phyloP scores from a whole-genome alignment of 1,284 basidiomycete genomes.

The Pulchroboletus neoregius region DNA sequence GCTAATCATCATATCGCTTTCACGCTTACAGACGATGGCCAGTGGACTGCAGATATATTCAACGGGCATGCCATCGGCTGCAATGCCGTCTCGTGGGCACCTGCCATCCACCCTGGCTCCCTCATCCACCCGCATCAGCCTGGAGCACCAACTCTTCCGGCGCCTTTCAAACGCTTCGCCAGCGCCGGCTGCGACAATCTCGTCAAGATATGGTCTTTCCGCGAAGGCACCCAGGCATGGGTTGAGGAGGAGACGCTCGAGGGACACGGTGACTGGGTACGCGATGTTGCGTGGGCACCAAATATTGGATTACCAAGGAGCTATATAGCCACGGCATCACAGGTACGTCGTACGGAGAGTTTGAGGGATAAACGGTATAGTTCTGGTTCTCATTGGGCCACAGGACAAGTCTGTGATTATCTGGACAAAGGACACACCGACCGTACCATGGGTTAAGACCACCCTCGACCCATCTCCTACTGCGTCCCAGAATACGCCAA shows the following conservation, averaged over 20 bases:
- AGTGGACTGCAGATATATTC: constrained; percentile 94
- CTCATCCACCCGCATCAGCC: constrained; percentile 64
- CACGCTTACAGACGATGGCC: constrained; percentile 97
- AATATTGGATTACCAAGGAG: constrained; percentile 92
- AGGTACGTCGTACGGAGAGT: constrained; percentile 44
- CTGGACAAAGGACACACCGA: constrained; percentile 86
- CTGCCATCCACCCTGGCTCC: constrained; percentile 83
- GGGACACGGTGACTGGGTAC: constrained; percentile 95
- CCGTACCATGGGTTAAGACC: constrained; percentile 81
- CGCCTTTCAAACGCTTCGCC: constrained; percentile 81
- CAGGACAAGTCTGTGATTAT: constrained; percentile 92
- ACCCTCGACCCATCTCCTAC: constrained; percentile 74
- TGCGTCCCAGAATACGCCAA: constrained; percentile 18
- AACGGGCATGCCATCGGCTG: constrained; percentile 95
- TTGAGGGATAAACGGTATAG: no score
- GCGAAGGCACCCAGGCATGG: constrained; percentile 79
- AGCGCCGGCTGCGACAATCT: constrained; percentile 96
- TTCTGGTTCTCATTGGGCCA: no score
- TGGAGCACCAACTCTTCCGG: constrained; percentile 37
- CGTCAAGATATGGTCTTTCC: constrained; percentile 92
- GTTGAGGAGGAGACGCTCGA: constrained; percentile 84
- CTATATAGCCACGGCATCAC: constrained; percentile 94
- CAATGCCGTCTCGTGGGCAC: constrained; percentile 98
- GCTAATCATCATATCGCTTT: neutral
- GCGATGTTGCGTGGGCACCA: constrained; percentile 97